Conservation (phyloP, 495 filamentous ascomycete genomes). For the Xylaria nigripes region DNA sequence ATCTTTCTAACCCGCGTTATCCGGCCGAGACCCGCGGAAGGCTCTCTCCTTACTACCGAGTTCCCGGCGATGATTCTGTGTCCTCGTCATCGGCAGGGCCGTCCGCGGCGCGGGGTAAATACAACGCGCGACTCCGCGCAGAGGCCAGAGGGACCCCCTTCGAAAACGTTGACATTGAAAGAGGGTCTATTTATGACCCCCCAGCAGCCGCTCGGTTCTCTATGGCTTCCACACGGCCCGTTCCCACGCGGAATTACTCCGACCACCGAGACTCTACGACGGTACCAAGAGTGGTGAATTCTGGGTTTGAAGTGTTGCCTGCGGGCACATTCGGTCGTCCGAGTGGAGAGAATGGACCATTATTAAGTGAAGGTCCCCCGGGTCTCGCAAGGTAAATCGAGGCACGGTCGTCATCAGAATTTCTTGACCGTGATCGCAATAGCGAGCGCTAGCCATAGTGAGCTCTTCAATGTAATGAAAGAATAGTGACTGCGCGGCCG, state of each 20-base stretch:
- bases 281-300: constrained; percentile 47
- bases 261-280: constrained; percentile 37
- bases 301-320: constrained; percentile 52
- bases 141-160: constrained; percentile 18
- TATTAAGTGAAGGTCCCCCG: neutral
- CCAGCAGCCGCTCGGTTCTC: constrained; percentile 15
- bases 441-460: too few relatives aligned
- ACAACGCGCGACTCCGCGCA: constrained; percentile 6
- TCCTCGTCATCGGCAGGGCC: neutral
- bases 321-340: constrained; percentile 43
- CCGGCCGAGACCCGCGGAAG: constrained; percentile 14
- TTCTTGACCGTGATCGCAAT: too few relatives aligned
- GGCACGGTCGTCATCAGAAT: neutral
- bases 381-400: constrained; percentile 1
- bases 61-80: constrained; percentile 6
- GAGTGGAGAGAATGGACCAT: constrained; percentile 9
- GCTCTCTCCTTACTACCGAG: constrained; percentile 4
- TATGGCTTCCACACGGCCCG: constrained; percentile 20
- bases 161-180: constrained; percentile 9
- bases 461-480: neutral
- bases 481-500: neutral
- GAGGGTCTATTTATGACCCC: neutral
- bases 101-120: constrained; percentile 6
- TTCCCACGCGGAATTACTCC: constrained; percentile 23
- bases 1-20: constrained; percentile 13